Percentiles rank a stretch among this genome's conserved stretches.
Evolutionary conservation across 495 filamentous ascomycete species (phyloP).

Genomic region (Podospora tetraspora): DNA sequence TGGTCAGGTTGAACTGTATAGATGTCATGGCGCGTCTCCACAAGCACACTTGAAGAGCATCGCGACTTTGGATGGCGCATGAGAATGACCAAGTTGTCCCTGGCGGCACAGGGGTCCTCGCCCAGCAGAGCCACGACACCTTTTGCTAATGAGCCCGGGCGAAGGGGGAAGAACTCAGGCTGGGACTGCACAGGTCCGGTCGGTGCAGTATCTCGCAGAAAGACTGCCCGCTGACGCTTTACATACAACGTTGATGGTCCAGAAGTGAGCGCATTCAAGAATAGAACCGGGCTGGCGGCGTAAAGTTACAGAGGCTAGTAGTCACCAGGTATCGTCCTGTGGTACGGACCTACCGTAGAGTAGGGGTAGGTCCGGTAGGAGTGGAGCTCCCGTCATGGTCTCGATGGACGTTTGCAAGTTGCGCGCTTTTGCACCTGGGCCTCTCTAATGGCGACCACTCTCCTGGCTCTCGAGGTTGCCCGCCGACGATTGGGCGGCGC

Average conservation of each 20-base stretch:
- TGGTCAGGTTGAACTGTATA: not conserved
- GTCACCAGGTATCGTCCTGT: not conserved
- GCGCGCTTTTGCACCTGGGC: slow-evolving; percentile 7
- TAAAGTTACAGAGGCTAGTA: not conserved
- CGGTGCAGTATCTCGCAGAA: not conserved
- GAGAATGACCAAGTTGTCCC: no score
- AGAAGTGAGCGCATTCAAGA: not conserved
- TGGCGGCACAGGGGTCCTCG: no score
- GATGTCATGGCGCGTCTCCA: no score
- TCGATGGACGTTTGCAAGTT: not conserved
- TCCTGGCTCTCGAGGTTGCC: slow-evolving; percentile 2
- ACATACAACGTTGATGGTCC: not conserved
- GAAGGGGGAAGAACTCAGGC: no score
- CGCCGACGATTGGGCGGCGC: slow-evolving; percentile 15
- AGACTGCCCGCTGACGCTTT: not conserved
- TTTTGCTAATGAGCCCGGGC: not conserved
- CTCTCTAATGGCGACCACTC: slow-evolving; percentile 4
- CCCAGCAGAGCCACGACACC: no score
- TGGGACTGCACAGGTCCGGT: no score
- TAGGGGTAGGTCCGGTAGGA: not conserved
- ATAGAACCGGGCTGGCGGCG: not conserved
- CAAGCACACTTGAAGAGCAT: not conserved
- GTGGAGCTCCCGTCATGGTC: slow-evolving; percentile 5
- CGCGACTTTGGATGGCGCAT: not conserved
- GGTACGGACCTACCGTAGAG: not conserved